phyloP scores from a whole-genome alignment of 2,329 filamentous ascomycete species.

The Trichoderma citrinoviride region DNA sequence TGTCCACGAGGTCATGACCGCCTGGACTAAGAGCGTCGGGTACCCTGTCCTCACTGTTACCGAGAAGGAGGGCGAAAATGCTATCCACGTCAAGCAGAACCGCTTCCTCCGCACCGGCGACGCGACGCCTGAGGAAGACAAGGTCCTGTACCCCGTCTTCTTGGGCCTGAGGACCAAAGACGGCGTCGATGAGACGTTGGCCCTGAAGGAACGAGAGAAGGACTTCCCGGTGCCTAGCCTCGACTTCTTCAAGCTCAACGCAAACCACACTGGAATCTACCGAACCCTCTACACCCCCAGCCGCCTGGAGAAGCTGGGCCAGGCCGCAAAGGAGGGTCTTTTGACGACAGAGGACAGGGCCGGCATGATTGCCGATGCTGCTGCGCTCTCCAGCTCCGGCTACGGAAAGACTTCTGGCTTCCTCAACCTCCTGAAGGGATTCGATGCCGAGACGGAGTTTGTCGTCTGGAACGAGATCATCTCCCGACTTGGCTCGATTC shows the following conservation, averaged over 20 bases:
- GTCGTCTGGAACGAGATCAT: conserved; percentile 95
- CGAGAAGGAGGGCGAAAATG: conserved; percentile 59
- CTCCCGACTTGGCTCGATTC: conserved; percentile 72
- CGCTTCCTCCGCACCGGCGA: conserved; percentile 91
- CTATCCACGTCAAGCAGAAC: conserved; percentile 89
- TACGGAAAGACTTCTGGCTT: conserved; percentile 93
- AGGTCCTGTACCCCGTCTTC: conserved; percentile 85
- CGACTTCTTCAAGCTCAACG: conserved; percentile 96
- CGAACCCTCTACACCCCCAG: conserved; percentile 83
- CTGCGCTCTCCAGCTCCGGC: conserved; percentile 82
- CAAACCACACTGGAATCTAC: conserved; percentile 90
- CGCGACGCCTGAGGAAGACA: conserved; percentile 88
- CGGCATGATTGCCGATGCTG: conserved; percentile 92
- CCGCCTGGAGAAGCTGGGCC: conserved; percentile 80
- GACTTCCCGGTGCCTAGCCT: conserved; percentile 73
- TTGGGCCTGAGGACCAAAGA: conserved; percentile 79
- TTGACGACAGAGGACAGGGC: conserved; percentile 87
- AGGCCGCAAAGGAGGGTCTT: conserved; percentile 69
- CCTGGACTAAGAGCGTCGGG: conserved; percentile 96
- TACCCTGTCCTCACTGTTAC: conserved; percentile 88
- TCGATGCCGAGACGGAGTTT: conserved; percentile 79
- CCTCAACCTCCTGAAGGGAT: conserved; percentile 79
- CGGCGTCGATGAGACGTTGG: conserved; percentile 65
- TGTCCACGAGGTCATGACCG: conserved; percentile 84
- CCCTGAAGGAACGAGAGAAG: conserved; percentile 57